Conservation (phyloP, 2,329 filamentous ascomycete genomes). For the Dendryphion nanum region DNA sequence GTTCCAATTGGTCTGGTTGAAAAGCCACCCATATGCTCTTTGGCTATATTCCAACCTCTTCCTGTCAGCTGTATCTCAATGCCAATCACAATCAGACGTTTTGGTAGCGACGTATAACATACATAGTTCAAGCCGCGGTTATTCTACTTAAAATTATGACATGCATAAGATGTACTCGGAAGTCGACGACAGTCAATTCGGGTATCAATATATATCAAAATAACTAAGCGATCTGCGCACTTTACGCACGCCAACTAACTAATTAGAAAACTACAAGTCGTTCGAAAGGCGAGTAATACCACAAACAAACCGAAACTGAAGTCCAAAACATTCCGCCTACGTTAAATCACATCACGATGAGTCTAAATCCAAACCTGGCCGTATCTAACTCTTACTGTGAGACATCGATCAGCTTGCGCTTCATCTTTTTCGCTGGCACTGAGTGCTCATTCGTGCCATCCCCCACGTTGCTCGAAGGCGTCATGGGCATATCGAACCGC, state of each 20-base stretch:
- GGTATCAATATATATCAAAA: too few species aligned
- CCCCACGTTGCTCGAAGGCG: not conserved
- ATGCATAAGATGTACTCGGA: not conserved
- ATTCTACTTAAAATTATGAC: not conserved
- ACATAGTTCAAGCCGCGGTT: not conserved
- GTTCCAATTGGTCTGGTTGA: slow-evolving; percentile 1
- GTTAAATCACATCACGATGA: too few species aligned
- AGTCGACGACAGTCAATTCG: not conserved
- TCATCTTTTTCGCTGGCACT: not conserved
- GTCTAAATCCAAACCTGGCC: not conserved
- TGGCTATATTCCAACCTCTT: too few species aligned
- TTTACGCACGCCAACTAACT: not conserved
- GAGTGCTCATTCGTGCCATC: too few species aligned
- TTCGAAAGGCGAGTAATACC: too few species aligned
- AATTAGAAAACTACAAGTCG: not conserved
- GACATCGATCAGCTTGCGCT: not conserved
- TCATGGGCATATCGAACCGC: slow-evolving; percentile 1
- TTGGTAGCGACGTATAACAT: not conserved
- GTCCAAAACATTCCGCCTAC: too few species aligned
- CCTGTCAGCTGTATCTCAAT: not conserved
- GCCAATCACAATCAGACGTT: not conserved
- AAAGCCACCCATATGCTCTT: too few species aligned
- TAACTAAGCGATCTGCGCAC: not conserved
- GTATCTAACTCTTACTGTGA: not conserved
- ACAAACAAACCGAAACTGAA: too few species aligned